A percentile compares a stretch with the other conserved stretches of the same genome.
phyloP scores from a whole-genome alignment of 768 basidiomycete genomes.

The Suillus decipiens region DNA sequence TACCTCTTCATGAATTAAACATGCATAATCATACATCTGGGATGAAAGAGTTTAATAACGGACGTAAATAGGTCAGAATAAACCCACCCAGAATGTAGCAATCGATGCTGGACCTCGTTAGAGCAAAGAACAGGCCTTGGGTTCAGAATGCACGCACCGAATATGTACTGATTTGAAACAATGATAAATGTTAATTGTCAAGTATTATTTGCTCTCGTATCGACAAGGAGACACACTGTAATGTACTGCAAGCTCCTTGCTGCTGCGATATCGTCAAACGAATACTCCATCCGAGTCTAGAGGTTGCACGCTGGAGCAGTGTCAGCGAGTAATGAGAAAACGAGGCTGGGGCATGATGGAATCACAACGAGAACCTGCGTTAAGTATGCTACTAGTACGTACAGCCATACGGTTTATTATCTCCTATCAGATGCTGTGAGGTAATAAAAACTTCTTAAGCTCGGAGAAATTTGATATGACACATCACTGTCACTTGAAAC shows the following conservation, averaged over 20 bases:
- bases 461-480: no score
- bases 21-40: background rate
- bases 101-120: background rate
- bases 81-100: background rate
- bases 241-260: background rate
- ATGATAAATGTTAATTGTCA: background rate
- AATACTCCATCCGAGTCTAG: background rate
- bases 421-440: no score
- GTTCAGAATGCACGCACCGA: background rate
- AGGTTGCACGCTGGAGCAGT: background rate
- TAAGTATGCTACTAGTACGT: no score
- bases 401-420: no score
- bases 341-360: no score
- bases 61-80: background rate
- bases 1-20: slow-evolving; percentile 1
- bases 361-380: no score
- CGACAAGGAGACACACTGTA: background rate
- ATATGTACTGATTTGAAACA: background rate
- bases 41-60: background rate
- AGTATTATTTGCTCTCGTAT: background rate
- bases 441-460: no score
- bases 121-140: background rate
- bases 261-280: background rate
- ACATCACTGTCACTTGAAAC: no score
- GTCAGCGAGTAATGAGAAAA: no score